A percentile compares a stretch with the other conserved stretches of the same genome.
These are phyloP conservation scores for Anisogramma anomala DNA, from an alignment of 2,329 filamentous ascomycete genomes.

Conservation along the genomic window DNA sequence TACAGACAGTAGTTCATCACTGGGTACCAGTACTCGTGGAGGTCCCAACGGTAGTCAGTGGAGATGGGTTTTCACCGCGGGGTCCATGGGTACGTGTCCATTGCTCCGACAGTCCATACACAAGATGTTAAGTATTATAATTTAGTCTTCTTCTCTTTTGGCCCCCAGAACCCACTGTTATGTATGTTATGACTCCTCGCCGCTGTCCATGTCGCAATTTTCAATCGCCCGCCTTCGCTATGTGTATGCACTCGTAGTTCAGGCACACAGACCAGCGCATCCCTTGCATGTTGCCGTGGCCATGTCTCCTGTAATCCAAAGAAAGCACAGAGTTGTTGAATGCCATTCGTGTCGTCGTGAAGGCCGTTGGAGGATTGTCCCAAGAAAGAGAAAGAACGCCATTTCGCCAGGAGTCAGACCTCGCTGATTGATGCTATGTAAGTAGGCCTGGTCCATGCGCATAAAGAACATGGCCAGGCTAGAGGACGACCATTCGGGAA, in stretches of 20 bases:
- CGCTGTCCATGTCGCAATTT: neutral
- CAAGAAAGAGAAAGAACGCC: neutral
- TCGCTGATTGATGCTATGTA: too few species aligned
- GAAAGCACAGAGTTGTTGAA: conserved; percentile 5
- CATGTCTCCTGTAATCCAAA: neutral
- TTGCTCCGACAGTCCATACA: too few species aligned
- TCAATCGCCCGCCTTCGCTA: too few species aligned
- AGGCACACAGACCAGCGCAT: too few species aligned
- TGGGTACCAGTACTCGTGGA: too few species aligned
- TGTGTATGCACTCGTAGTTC: neutral
- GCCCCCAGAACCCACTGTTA: neutral
- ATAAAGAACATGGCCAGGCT: too few species aligned
- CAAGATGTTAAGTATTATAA: neutral
- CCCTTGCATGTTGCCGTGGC: neutral
- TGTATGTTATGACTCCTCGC: neutral
- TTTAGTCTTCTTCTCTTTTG: neutral
- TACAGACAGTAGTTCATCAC: too few species aligned
- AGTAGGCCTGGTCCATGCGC: too few species aligned
- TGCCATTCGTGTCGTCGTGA: conserved; percentile 12
- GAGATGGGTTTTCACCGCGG: too few species aligned
- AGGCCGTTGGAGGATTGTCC: conserved; percentile 2
- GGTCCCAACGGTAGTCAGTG: too few species aligned
- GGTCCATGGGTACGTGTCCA: too few species aligned
- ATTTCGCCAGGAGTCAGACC: neutral
- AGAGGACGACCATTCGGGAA: too few species aligned